Evolutionary conservation across 768 basidiomycete genomes (phyloP), one percentile per base, ranked within the genome.

Genomic region (Tulasnella sp.): DNA sequence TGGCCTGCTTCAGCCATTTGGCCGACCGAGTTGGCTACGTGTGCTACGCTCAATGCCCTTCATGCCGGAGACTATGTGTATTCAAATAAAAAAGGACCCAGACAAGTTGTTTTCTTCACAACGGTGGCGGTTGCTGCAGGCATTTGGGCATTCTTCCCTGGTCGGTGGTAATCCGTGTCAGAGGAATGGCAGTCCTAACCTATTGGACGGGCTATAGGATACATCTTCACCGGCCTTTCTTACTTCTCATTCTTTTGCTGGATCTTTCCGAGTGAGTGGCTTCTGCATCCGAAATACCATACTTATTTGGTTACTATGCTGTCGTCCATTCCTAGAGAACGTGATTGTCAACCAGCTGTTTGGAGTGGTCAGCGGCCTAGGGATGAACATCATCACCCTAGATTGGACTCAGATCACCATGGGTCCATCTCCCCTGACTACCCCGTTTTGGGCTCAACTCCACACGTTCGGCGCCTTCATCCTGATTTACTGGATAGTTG

Each of bases 1-100:
- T 96, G 93, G 93, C 98, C 98, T 0, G 97, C 96, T 7, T 93
- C 93, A 81, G 95, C 99, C 93, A 93, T 99, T 61, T 99, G 98
- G 98, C 98, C 98, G 9, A 91, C 93, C 84, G 97, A 98, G 83
- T 87, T 99, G 57, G 92, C 98, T 77, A 91, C 91, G 7, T 96
- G 96, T 81, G 96, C 98, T 26, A 85, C 97, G 57, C 87, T 99
- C 82, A 99, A 99, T 83, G 96, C 97, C 7, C 86, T 99, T 5
- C 98, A 99, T 82, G 98, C 98, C 9, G 97, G 98, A 82, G 57
- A 61, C 7, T 94, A 98, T 77, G 94, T 93, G 77, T 89, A 79
- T 20, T 76, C 76, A 9, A 80, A 79, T 15, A 73, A 79, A 40
- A 80, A 82, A 2, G 88, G 89, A 5, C 91, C 94, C 83, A 89